These are phyloP conservation scores for Albophoma yamanashiensis DNA, from an alignment of 2,329 filamentous ascomycete species.

Conservation along the genomic window DNA sequence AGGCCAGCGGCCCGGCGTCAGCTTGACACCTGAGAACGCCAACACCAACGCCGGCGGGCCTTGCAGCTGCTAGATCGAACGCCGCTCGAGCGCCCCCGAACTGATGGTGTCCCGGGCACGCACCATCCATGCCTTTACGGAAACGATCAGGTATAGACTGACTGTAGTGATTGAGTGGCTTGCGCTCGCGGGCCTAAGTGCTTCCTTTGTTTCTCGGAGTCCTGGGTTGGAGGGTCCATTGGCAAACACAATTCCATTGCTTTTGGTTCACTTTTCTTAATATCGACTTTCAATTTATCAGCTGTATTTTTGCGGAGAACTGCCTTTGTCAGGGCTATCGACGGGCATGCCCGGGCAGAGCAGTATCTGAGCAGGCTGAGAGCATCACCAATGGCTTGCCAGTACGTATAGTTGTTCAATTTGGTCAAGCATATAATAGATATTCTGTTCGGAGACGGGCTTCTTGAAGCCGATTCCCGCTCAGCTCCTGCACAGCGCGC, in stretches of 20 bases:
- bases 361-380: not conserved
- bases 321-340: not conserved
- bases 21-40: conserved; percentile 42
- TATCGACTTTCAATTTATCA: conserved; percentile 6
- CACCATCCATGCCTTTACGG: conserved; percentile 12
- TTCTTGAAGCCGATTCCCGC: not conserved
- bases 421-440: not conserved
- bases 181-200: conserved; percentile 14
- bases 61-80: conserved; percentile 42
- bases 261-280: conserved; percentile 14
- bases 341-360: not conserved
- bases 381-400: not conserved
- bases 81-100: not conserved
- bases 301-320: not conserved
- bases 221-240: conserved; percentile 25
- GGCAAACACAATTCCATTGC: conserved; percentile 25
- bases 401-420: not conserved
- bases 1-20: conserved; percentile 49
- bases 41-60: conserved; percentile 46
- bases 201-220: conserved; percentile 29
- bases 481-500: not conserved
- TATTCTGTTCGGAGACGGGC: not conserved
- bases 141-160: conserved; percentile 15
- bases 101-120: conserved; percentile 4
- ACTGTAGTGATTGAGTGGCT: conserved; percentile 16